These are phyloP conservation scores for Vaccinium vitisidaea DNA, from an alignment of 148 eudicot species.

Conservation along the genomic window DNA sequence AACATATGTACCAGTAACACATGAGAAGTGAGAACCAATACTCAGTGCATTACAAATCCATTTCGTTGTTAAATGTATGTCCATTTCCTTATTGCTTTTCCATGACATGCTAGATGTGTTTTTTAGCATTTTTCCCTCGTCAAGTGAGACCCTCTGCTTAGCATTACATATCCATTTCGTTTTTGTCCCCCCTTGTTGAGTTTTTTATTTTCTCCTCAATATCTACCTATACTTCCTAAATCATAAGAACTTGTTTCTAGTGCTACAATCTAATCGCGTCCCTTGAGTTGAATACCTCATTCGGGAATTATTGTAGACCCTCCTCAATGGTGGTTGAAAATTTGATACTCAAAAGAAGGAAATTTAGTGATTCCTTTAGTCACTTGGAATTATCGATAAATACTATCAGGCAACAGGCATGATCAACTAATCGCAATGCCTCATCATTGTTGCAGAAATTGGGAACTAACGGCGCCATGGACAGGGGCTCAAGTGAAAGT, in stretches of 20 bases:
- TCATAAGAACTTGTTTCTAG: background rate
- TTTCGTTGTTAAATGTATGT: too few species aligned
- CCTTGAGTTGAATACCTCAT: background rate
- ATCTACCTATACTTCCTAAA: background rate
- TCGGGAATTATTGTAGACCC: background rate
- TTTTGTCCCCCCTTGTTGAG: background rate
- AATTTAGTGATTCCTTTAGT: background rate
- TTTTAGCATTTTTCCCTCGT: too few species aligned
- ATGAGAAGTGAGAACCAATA: background rate
- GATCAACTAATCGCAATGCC: too few species aligned
- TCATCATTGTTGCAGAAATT: constrained; percentile 17
- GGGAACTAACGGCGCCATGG: constrained; percentile 36
- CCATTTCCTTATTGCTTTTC: too few species aligned
- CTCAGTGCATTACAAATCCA: background rate
- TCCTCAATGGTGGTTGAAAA: background rate
- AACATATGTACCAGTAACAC: background rate
- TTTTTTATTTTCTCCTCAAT: background rate
- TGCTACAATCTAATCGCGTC: background rate
- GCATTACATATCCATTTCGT: too few species aligned
- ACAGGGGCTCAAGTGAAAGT: constrained; percentile 22
- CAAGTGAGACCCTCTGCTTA: too few species aligned
- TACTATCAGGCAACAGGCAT: background rate
- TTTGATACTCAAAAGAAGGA: background rate
- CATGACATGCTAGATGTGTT: too few species aligned
- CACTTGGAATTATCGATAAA: background rate